Percentiles rank a stretch among this genome's conserved stretches.
These are phyloP conservation scores for Yamadazyma paraphyllophila DNA, from an alignment of 805 yeast genomes.

Conservation along the genomic window DNA sequence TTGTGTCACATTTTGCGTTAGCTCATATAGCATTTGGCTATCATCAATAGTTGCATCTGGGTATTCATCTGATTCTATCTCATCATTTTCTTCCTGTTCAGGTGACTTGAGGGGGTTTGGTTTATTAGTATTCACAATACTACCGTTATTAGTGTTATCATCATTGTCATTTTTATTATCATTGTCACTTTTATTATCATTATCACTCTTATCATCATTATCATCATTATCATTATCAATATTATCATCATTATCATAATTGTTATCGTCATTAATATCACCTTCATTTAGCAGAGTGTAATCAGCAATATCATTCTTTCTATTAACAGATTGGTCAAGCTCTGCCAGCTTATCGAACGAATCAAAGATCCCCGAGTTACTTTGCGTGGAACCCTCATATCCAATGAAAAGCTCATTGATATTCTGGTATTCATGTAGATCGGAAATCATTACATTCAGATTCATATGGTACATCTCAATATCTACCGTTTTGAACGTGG, in stretches of 20 bases:
- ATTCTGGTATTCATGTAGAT: conserved; percentile 21
- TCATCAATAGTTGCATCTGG: conserved; percentile 6
- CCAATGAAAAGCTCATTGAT: conserved; percentile 18
- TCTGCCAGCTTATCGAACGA: background rate
- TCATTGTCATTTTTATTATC: conserved; percentile 14
- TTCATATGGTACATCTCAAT: conserved; percentile 16
- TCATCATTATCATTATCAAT: conserved; percentile 5
- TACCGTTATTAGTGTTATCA: conserved; percentile 1
- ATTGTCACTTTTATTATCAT: conserved; percentile 17
- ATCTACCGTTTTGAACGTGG: conserved; percentile 28
- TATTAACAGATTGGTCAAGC: background rate
- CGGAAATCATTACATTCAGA: conserved; percentile 13
- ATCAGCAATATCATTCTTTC: background rate
- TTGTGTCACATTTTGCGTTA: conserved; percentile 17
- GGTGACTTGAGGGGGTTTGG: background rate
- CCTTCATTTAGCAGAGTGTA: background rate
- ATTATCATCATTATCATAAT: conserved; percentile 4
- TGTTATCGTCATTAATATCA: background rate
- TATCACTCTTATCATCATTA: conserved; percentile 5
- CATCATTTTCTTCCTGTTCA: background rate
- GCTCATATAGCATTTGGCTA: conserved; percentile 15
- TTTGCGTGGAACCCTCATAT: background rate
- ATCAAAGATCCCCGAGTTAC: conserved; percentile 1
- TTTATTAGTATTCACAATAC: background rate
- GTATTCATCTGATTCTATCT: background rate